Evolutionary conservation across 2,329 filamentous ascomycete species (phyloP).

Genomic region (Penicillium brasilianum): DNA sequence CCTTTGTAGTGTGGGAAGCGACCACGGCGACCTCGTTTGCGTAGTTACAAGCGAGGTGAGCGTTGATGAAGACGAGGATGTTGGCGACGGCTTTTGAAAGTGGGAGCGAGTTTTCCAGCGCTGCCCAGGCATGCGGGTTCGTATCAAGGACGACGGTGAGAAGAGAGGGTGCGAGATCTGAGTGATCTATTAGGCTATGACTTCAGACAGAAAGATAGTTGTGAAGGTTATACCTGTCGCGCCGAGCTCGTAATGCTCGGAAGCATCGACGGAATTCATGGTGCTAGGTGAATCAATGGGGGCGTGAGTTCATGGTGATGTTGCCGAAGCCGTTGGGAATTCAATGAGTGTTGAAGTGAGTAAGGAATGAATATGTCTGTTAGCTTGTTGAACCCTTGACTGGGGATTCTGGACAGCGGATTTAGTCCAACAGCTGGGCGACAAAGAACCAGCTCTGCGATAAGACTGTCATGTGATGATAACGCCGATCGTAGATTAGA

Average conservation of each 20-base stretch:
- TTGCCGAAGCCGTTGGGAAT: not conserved
- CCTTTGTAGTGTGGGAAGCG: constrained; percentile 83
- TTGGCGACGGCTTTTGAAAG: constrained; percentile 84
- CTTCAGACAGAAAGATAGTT: not conserved
- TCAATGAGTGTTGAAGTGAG: not conserved
- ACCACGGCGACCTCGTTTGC: constrained; percentile 91
- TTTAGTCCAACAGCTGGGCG: not conserved
- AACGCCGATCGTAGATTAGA: not conserved
- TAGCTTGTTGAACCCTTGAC: not conserved
- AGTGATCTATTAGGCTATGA: constrained; percentile 9
- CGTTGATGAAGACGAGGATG: constrained; percentile 94
- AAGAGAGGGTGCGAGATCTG: constrained; percentile 73
- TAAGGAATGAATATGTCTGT: not conserved
- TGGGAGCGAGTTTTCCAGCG: constrained; percentile 74
- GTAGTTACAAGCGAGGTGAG: constrained; percentile 91
- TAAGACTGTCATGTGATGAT: constrained; percentile 16
- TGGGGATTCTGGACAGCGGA: not conserved
- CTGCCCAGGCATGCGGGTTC: constrained; percentile 91
- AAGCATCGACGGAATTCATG: constrained; percentile 71
- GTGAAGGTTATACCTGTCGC: constrained; percentile 47
- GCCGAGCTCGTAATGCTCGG: constrained; percentile 58
- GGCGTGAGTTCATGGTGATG: constrained; percentile 22
- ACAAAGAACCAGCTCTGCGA: constrained; percentile 10
- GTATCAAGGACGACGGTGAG: constrained; percentile 93
- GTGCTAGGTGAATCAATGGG: constrained; percentile 29